Base-by-base conservation (phyloP, 2,329 filamentous ascomycete species). In the Xylariaceae sp. region DNA sequence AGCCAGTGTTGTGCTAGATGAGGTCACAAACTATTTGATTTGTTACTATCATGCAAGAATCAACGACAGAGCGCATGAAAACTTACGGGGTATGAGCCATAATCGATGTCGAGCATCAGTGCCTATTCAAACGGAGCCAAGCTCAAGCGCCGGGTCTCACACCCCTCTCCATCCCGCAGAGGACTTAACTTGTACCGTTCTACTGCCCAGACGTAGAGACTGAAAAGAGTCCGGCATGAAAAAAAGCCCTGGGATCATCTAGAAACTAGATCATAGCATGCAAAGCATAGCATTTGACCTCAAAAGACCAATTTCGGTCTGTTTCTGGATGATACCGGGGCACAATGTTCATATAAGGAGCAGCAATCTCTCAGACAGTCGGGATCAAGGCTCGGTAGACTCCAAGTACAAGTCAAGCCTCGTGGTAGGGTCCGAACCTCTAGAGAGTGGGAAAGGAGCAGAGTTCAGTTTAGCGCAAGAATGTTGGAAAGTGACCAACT, bases 51-150 rank as follows among this genome's bases (percentile, higher is more conserved):
- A 27, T 20, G 23, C 5, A 11, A 41, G 33, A 32, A 7, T 21
- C 23, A 41, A 34, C 12, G 17, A 19, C 25, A 5, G 33, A 33
- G 39, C 22, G 32, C 11, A 41, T 22, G 23, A 5, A 33, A 21
- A 41, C 39, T 41, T 41, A 41, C 39, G 32, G 37, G 37, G 22
- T 40, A 40, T 2, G 37, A 40, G 22, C 37, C 37, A 27, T 40
- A 40, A 27, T 40, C 37, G 29, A 40, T 16, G 19, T 40, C 37
- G 16, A 40, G 22, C 37, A 40, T 40, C 22, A 40, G 37, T 40
- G 37, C 37, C 37, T 40, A 12, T 40, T 40, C 7, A 27, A 40
- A 20, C 14, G 23, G 21, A 22, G 22, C 25, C 38, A 40, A 40
- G 38, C 38, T 17, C 38, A 40, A 40, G 38, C 38, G 38, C 38